Percentiles rank a stretch among this genome's conserved stretches.
These are phyloP conservation scores for Leishmania lainsoni DNA, from an alignment of 208 protist genomes.

Conservation along the genomic window DNA sequence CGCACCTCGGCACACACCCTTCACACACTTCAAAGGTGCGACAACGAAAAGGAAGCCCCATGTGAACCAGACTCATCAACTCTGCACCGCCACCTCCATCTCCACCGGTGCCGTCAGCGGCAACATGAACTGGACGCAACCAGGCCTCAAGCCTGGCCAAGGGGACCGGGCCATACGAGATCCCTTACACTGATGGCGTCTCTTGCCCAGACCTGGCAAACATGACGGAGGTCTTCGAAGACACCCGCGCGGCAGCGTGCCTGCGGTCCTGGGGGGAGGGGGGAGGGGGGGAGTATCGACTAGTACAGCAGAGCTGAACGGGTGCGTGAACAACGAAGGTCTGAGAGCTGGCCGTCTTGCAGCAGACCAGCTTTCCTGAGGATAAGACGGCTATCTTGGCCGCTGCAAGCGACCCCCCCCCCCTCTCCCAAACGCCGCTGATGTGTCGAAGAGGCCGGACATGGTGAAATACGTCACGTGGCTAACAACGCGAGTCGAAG, in stretches of 20 bases:
- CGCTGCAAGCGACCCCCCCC: constrained; percentile 58
- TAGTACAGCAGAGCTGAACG: constrained; percentile 54
- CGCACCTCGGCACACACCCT: neutral
- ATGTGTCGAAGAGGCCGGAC: constrained; percentile 50
- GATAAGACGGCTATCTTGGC: constrained; percentile 68
- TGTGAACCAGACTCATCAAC: constrained; percentile 13
- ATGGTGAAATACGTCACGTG: constrained; percentile 81
- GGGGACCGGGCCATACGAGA: no score
- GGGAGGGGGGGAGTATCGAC: constrained; percentile 7
- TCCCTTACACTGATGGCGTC: no score
- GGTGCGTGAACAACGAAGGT: constrained; percentile 78
- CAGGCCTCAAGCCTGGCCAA: constrained; percentile 38
- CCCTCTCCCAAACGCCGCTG: constrained; percentile 48
- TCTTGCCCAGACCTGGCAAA: constrained; percentile 35
- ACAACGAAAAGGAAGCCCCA: neutral
- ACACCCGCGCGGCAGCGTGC: constrained; percentile 37
- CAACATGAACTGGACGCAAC: constrained; percentile 34
- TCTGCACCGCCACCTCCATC: constrained; percentile 26
- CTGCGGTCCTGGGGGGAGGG: constrained; percentile 66
- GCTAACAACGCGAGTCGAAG: constrained; percentile 60
- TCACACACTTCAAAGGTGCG: neutral
- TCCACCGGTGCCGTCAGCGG: constrained; percentile 28
- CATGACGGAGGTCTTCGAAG: constrained; percentile 50
- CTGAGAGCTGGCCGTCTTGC: constrained; percentile 58
- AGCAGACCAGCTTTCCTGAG: constrained; percentile 53